phyloP scores from a whole-genome alignment of 148 eudicot species.

The Vaccinium darrowii region DNA sequence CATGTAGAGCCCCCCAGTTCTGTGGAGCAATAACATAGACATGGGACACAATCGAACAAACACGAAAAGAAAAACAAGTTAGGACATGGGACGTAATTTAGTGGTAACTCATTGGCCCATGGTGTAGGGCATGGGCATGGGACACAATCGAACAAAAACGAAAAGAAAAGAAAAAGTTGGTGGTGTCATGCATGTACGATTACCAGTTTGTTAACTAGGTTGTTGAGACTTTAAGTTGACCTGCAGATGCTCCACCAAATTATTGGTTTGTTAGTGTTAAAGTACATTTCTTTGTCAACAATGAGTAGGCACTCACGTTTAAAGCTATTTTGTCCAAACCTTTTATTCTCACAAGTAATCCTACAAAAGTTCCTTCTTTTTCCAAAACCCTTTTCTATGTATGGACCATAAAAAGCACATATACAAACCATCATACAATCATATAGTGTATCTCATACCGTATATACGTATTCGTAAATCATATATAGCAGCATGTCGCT shows the following conservation, averaged over 20 bases:
- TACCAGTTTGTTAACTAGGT: not conserved
- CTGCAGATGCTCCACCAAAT: conserved; percentile 2
- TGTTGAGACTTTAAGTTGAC: not conserved
- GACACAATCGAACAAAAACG: not conserved
- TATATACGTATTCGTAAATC: not conserved
- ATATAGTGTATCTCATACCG: not conserved
- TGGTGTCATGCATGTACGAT: not conserved
- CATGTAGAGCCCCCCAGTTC: too few species aligned
- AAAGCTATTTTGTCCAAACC: not conserved
- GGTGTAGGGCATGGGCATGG: not conserved
- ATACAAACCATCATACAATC: not conserved
- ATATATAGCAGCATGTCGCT: not conserved
- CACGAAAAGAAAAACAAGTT: too few species aligned
- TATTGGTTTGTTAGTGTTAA: not conserved
- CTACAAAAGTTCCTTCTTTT: too few species aligned
- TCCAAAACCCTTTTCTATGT: too few species aligned
- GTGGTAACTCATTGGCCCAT: not conserved
- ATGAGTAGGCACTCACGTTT: conserved; percentile 12
- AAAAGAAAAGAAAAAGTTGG: not conserved
- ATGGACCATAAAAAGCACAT: not conserved
- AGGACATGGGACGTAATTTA: not conserved
- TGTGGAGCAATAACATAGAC: too few species aligned
- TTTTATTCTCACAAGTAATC: not conserved
- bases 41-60: too few species aligned
- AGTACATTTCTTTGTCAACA: not conserved